A percentile compares a stretch with the other conserved stretches of the same genome.
Evolutionary conservation across 176 grass and related monocot species (phyloP).

Genomic region (Chloris gayana): DNA sequence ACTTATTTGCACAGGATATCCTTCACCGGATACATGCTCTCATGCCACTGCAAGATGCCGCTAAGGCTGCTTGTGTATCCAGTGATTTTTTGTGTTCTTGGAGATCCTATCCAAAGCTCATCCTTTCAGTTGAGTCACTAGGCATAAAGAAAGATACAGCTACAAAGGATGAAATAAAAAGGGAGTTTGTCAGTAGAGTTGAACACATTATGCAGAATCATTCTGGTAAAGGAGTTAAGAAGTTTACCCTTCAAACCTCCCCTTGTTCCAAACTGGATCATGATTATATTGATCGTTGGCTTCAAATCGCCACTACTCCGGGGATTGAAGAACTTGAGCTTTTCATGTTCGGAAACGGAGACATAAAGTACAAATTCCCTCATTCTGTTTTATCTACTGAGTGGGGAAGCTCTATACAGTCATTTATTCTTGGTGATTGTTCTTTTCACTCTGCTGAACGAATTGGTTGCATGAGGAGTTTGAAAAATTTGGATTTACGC

Average conservation of each 20-base stretch:
- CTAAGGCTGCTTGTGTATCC: conserved; percentile 20
- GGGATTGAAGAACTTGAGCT: neutral
- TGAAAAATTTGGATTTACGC: neutral
- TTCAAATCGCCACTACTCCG: neutral
- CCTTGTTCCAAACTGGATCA: conserved; percentile 3
- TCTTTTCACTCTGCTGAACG: neutral
- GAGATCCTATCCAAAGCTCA: conserved; percentile 25
- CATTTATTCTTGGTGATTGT: neutral
- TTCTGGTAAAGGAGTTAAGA: conserved; percentile 13
- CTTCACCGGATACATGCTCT: neutral
- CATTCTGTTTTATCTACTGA: neutral
- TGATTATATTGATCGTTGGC: neutral
- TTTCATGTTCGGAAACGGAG: neutral
- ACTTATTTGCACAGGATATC: neutral
- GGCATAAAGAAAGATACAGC: neutral
- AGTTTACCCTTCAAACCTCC: neutral
- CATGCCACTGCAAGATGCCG: conserved; percentile 18
- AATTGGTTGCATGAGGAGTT: neutral
- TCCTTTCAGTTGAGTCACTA: neutral
- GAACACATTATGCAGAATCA: conserved; percentile 29
- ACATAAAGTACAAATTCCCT: neutral
- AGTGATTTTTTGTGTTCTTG: conserved; percentile 5
- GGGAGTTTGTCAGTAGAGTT: conserved; percentile 13
- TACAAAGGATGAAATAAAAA: neutral
- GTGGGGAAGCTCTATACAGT: neutral